Conservation (phyloP, 805 yeast species). For the Hanseniaspora hatyaiensis region DNA sequence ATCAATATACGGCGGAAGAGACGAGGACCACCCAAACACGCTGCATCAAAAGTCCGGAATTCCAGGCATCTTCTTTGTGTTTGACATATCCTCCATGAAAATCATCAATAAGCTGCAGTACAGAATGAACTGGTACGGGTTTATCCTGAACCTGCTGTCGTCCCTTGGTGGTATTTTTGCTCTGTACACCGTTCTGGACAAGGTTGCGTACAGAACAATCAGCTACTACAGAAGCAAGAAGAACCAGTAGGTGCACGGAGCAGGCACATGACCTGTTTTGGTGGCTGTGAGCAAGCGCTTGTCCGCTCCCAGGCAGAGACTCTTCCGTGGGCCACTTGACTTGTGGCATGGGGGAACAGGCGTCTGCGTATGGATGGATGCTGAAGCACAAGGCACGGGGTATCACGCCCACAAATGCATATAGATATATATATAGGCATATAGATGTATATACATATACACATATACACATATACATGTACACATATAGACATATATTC, state of each 20-base stretch:
- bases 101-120: conserved; percentile 70
- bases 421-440: no score
- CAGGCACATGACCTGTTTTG: no score
- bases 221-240: conserved; percentile 60
- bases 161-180: conserved; percentile 90
- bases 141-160: conserved; percentile 69
- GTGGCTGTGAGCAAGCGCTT: no score
- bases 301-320: no score
- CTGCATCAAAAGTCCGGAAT: conserved; percentile 72
- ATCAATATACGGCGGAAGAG: conserved; percentile 75
- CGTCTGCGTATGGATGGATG: no score
- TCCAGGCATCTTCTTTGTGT: conserved; percentile 78
- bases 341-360: no score
- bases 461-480: no score
- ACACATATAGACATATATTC: no score
- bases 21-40: conserved; percentile 82
- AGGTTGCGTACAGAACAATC: conserved; percentile 82
- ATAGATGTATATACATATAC: no score
- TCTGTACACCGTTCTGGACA: conserved; percentile 79
- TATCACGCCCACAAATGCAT: no score
- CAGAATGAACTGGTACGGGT: conserved; percentile 66
- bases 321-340: no score
- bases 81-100: conserved; percentile 87
- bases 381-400: no score
- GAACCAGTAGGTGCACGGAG: conserved; percentile 30